These are phyloP conservation scores for Pyrenophora graminea DNA, from an alignment of 2,329 filamentous ascomycete species.

Conservation along the genomic window DNA sequence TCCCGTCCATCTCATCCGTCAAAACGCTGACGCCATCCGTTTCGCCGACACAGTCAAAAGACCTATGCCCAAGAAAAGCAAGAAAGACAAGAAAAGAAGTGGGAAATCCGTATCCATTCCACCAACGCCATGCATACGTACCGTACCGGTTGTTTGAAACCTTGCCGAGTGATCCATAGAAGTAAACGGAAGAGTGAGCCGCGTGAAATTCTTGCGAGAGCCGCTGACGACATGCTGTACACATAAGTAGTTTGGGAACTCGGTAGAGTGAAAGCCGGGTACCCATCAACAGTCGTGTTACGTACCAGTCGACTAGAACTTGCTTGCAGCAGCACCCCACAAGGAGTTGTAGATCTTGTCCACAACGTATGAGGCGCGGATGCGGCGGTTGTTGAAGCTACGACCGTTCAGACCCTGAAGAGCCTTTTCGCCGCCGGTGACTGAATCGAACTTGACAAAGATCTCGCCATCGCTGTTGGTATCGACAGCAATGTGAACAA, in stretches of 20 bases:
- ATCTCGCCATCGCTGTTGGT: slow-evolving; percentile 93
- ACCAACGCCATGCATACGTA: slow-evolving; percentile 14
- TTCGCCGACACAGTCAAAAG: neutral
- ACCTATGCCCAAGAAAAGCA: slow-evolving; percentile 5
- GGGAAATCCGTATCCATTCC: slow-evolving; percentile 10
- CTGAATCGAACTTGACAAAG: slow-evolving; percentile 96
- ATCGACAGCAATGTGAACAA: slow-evolving; percentile 96
- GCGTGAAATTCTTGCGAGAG: neutral
- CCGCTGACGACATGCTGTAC: slow-evolving; percentile 3
- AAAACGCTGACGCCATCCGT: neutral
- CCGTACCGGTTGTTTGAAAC: slow-evolving; percentile 3
- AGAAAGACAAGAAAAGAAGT: neutral
- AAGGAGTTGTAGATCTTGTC: slow-evolving; percentile 98
- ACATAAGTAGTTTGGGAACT: slow-evolving; percentile 12
- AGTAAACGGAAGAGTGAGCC: slow-evolving; percentile 1
- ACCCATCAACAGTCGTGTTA: slow-evolving; percentile 10
- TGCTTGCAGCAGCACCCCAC: slow-evolving; percentile 51
- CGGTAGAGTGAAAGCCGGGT: slow-evolving; percentile 7
- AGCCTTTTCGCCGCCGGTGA: slow-evolving; percentile 93
- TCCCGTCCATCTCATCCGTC: neutral
- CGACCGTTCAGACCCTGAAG: slow-evolving; percentile 97
- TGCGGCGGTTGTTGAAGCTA: slow-evolving; percentile 90
- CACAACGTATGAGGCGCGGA: slow-evolving; percentile 93
- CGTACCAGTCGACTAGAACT: slow-evolving; percentile 30
- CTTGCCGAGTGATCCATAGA: slow-evolving; percentile 3